phyloP scores from a whole-genome alignment of 768 basidiomycete genomes.

The Sutorius australiensis region DNA sequence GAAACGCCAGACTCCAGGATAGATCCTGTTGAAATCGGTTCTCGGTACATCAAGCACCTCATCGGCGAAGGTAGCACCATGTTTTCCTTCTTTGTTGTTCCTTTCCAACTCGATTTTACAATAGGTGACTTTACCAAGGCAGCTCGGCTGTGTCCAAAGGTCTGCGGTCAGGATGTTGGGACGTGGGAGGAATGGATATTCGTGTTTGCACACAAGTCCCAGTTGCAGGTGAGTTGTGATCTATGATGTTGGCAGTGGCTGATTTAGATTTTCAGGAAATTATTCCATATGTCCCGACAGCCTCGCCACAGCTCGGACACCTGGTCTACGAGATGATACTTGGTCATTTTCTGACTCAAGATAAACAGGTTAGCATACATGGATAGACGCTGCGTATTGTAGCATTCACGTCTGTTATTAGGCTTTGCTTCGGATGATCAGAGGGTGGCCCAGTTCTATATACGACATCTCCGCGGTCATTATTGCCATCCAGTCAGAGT shows the following conservation, averaged over 20 bases:
- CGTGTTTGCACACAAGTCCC: conserved; percentile 74
- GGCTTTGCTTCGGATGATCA: conserved; percentile 75
- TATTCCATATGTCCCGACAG: conserved; percentile 85
- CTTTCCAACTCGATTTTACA: neutral
- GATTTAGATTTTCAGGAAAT: conserved; percentile 52
- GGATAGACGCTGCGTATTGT: neutral
- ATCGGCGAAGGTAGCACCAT: conserved; percentile 61
- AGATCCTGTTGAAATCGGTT: conserved; percentile 68
- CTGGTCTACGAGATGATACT: conserved; percentile 95
- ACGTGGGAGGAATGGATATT: conserved; percentile 98
- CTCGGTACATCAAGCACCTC: conserved; percentile 84
- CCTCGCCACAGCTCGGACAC: conserved; percentile 72
- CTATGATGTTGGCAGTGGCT: neutral
- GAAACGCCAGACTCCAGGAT: conserved; percentile 40
- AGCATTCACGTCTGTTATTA: conserved; percentile 27
- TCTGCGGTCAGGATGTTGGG: conserved; percentile 73
- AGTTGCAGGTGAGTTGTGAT: conserved; percentile 59
- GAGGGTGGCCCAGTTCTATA: conserved; percentile 86
- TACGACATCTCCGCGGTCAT: conserved; percentile 88
- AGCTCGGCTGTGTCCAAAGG: conserved; percentile 77
- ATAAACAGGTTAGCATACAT: conserved; percentile 53
- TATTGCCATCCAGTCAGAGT: conserved; percentile 78
- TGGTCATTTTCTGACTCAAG: conserved; percentile 76
- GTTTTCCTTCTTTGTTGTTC: neutral
- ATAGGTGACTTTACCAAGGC: conserved; percentile 70